Percentiles rank a stretch among this genome's conserved stretches.
These are phyloP conservation scores for Leccinum rimulosum DNA, from an alignment of 768 basidiomycete genomes.

Conservation along the genomic window DNA sequence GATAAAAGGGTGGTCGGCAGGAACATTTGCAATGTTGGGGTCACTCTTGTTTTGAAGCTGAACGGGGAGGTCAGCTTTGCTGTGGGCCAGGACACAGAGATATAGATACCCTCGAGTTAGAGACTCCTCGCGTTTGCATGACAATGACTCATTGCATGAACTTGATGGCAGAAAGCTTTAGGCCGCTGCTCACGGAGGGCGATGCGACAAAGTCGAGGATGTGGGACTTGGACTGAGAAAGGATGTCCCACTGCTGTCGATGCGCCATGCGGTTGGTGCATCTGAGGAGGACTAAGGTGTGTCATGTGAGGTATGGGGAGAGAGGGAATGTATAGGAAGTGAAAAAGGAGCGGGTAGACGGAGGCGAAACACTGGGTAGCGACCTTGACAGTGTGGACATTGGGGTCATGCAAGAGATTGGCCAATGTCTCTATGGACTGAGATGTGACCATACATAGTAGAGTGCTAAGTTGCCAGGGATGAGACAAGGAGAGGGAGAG, in stretches of 20 bases:
- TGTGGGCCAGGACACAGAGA: neutral
- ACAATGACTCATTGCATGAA: slow-evolving; percentile 88
- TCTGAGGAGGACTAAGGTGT: slow-evolving; percentile 40
- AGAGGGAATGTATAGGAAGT: slow-evolving; percentile 58
- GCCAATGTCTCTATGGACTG: slow-evolving; percentile 72
- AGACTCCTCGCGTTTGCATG: slow-evolving; percentile 83
- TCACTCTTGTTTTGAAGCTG: slow-evolving; percentile 84
- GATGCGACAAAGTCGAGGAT: slow-evolving; percentile 71
- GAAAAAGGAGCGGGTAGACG: slow-evolving; percentile 86
- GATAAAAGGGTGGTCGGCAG: slow-evolving; percentile 87
- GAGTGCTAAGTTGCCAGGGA: slow-evolving; percentile 25
- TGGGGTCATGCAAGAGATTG: slow-evolving; percentile 67
- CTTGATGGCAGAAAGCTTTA: slow-evolving; percentile 83
- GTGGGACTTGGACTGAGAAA: slow-evolving; percentile 62
- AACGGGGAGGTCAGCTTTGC: slow-evolving; percentile 1
- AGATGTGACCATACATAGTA: slow-evolving; percentile 63
- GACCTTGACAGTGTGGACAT: slow-evolving; percentile 67
- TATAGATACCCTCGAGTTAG: slow-evolving; percentile 80
- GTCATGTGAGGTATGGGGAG: neutral
- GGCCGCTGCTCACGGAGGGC: slow-evolving; percentile 54
- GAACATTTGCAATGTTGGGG: slow-evolving; percentile 80
- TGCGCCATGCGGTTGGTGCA: slow-evolving; percentile 65
- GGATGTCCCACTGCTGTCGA: slow-evolving; percentile 69
- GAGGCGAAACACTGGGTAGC: slow-evolving; percentile 78
- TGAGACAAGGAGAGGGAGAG: slow-evolving; percentile 8